Percentiles rank a stretch among this genome's conserved stretches.
These are phyloP conservation scores for Penicillium sp. DNA, from an alignment of 2,329 filamentous ascomycete genomes.

Conservation along the genomic window DNA sequence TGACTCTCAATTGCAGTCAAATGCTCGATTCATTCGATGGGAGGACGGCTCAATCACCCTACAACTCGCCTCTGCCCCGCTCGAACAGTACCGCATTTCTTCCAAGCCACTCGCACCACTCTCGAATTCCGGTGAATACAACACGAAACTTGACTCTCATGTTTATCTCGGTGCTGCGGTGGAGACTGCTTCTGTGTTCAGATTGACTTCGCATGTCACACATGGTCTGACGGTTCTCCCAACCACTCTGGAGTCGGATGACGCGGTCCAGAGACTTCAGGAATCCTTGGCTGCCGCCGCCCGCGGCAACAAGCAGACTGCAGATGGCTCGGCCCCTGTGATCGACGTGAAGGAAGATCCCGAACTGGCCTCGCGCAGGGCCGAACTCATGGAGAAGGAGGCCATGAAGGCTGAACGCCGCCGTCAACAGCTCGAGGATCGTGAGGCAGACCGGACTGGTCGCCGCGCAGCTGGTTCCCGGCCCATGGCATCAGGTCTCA, in stretches of 20 bases:
- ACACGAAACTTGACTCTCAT: conserved; percentile 55
- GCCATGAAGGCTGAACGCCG: conserved; percentile 51
- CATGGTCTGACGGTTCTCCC: conserved; percentile 55
- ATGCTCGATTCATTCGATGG: conserved; percentile 62
- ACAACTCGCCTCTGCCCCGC: conserved; percentile 58
- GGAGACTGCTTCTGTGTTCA: conserved; percentile 53
- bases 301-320: conserved; percentile 48
- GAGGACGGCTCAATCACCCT: conserved; percentile 62
- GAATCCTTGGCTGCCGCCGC: conserved; percentile 55
- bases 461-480: conserved; percentile 44
- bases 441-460: conserved; percentile 50
- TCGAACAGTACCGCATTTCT: conserved; percentile 56
- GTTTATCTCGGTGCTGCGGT: conserved; percentile 60
- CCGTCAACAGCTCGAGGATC: conserved; percentile 51
- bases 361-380: conserved; percentile 55
- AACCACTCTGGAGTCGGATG: conserved; percentile 53
- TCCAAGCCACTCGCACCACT: conserved; percentile 55
- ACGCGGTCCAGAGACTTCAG: conserved; percentile 58
- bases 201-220: conserved; percentile 59
- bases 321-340: conserved; percentile 51
- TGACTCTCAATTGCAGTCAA: conserved; percentile 55
- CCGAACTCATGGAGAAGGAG: conserved; percentile 57
- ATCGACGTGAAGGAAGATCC: conserved; percentile 59
- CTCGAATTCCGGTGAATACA: conserved; percentile 49
- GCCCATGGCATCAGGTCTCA: conserved; percentile 49